Evolutionary conservation across 169 alveolate genomes (phyloP), one percentile per base, ranked within the genome.

Genomic region (Plasmodium vinckei): DNA sequence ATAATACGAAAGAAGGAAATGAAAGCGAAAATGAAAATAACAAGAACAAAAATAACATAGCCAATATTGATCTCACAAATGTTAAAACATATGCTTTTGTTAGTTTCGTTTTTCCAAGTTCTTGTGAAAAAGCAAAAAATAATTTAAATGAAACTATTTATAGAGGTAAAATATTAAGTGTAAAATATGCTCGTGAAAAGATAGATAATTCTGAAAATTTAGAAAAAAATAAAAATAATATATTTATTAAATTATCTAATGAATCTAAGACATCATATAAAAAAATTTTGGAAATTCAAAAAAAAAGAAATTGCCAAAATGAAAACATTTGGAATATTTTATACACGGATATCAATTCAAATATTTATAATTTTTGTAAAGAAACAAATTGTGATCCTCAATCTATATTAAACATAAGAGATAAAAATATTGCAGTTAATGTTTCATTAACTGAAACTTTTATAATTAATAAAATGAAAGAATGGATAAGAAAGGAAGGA

Each of bases 311-410:
- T 60, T 94, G 96, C 67, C 96, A 93, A 75, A 97, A 96, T 70
- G 96, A 94, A 77, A 94, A 94, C 53, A 97, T 97, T 23, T 98
- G 99, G 99, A 98, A 98, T 92, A 88, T 97, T 70, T 95, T 98
- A n/a, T 98, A 96, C 93, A 92, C 98, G 42, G 98, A 97, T 90
- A 98, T 96, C 17, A 96, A 98, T 88, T 93, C 99, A 4, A 98
- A 98, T 27, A 95, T 97, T 53, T 91, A 95, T 67, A 93, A 98
- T 9, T 95, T 97, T 44, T 91, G 98, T 39, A 92, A 90, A 23
- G 94, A 95, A 91, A 94, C 96, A 65, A 94, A 93, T 19, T 73
- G 97, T 23, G 82, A 88, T 53, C 95, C 96, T 65, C 96, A 95
- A 57, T 97, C 96, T 13, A 86, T 98, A 57, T 87, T 98, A 72